Percentiles rank a stretch among this genome's conserved stretches.
Evolutionary conservation across 2,329 filamentous ascomycete species (phyloP).

Genomic region (Colletotrichum gigasporum): DNA sequence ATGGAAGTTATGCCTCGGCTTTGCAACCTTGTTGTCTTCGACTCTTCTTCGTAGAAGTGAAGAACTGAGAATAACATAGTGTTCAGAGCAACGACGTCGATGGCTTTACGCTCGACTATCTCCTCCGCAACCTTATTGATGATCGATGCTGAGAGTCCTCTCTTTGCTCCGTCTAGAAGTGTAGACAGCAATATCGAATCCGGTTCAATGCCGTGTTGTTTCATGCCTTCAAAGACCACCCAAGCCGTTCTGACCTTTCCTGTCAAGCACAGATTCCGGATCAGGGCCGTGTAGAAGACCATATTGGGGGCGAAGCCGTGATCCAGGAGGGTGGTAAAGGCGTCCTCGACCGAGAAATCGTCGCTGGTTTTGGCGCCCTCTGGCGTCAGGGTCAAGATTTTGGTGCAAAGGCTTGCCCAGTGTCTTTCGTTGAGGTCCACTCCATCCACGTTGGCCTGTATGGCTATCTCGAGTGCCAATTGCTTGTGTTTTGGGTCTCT

Average conservation of each 20-base stretch:
- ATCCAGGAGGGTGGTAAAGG: conserved; percentile 66
- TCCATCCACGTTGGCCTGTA: conserved; percentile 44
- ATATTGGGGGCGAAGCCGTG: conserved; percentile 72
- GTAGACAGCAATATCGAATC: conserved; percentile 75
- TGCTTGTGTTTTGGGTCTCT: conserved; percentile 49
- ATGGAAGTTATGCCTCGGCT: conserved; percentile 41
- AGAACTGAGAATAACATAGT: conserved; percentile 56
- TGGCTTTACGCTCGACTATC: conserved; percentile 51
- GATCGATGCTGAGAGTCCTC: conserved; percentile 59
- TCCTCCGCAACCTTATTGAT: conserved; percentile 53
- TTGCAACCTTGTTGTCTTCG: conserved; percentile 37
- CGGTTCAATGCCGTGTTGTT: conserved; percentile 66
- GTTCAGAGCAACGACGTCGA: conserved; percentile 59
- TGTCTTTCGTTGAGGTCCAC: conserved; percentile 56
- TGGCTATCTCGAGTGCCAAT: conserved; percentile 52
- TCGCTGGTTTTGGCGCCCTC: conserved; percentile 38
- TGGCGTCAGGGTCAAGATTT: conserved; percentile 57
- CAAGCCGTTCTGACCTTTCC: conserved; percentile 70
- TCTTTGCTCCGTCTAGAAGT: conserved; percentile 77
- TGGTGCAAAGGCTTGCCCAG: conserved; percentile 65
- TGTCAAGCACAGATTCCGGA: conserved; percentile 76
- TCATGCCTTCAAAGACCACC: conserved; percentile 71
- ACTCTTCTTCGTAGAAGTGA: conserved; percentile 52
- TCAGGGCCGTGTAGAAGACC: conserved; percentile 71
- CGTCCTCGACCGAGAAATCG: conserved; percentile 55